Percentiles rank a stretch among this genome's conserved stretches.
These are phyloP conservation scores for Postia placenta DNA, from an alignment of 768 basidiomycete genomes.

Conservation along the genomic window DNA sequence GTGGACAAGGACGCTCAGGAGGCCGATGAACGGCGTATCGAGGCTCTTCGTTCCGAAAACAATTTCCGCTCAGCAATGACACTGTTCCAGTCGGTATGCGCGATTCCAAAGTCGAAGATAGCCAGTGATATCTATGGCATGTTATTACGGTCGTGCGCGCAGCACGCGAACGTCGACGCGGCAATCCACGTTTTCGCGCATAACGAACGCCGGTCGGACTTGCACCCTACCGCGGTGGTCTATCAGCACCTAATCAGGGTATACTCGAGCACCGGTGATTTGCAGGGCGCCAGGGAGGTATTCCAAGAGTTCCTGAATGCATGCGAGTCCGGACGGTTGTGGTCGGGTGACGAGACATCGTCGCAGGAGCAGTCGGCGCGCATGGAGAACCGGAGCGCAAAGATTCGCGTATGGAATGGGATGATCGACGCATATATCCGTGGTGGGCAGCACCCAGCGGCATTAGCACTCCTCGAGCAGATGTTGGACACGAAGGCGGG, in stretches of 20 bases:
- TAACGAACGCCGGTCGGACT: conserved; percentile 39
- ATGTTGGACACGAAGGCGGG: conserved; percentile 53
- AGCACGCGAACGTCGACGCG: conserved; percentile 47
- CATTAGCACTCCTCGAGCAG: conserved; percentile 56
- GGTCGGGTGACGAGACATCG: not conserved
- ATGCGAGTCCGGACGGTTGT: conserved; percentile 27
- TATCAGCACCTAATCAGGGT: conserved; percentile 55
- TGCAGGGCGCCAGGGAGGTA: conserved; percentile 47
- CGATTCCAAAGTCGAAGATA: conserved; percentile 29
- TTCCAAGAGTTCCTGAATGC: conserved; percentile 55
- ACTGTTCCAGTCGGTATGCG: conserved; percentile 58
- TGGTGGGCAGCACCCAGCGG: conserved; percentile 54
- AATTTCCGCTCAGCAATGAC: conserved; percentile 68
- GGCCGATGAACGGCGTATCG: conserved; percentile 34
- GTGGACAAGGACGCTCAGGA: conserved; percentile 4
- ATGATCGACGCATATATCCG: conserved; percentile 76
- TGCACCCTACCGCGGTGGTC: conserved; percentile 27
- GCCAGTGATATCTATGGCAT: conserved; percentile 37
- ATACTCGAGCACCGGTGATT: conserved; percentile 47
- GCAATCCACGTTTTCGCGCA: conserved; percentile 64
- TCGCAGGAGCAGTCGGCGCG: not conserved
- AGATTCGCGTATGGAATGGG: conserved; percentile 56
- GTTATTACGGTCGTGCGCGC: conserved; percentile 59
- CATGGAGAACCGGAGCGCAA: conserved; percentile 8
- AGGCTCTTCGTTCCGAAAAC: conserved; percentile 50